Conservation (phyloP, 1,139 yeast genomes). For the Pichia sp. region DNA sequence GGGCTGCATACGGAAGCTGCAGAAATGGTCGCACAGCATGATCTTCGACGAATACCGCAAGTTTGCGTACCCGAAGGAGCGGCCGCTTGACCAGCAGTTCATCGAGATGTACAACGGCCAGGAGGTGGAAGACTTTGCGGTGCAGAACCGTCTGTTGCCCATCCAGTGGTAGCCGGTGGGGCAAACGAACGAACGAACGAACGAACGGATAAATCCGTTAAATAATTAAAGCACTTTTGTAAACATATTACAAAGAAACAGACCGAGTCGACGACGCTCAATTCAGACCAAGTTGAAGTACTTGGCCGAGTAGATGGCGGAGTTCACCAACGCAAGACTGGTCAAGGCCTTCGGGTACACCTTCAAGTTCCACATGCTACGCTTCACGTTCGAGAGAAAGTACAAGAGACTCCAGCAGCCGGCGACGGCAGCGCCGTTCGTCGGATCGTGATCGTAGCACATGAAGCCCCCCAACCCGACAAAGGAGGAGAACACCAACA, state of each 20-base stretch:
- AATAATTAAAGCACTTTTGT: background rate
- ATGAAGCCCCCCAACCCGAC: conserved; percentile 78
- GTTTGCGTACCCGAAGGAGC: conserved; percentile 90
- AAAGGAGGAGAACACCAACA: conserved; percentile 62
- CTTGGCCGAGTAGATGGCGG: conserved; percentile 58
- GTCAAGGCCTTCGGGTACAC: conserved; percentile 61
- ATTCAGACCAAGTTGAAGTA: conserved; percentile 9
- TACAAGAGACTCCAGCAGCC: conserved; percentile 86
- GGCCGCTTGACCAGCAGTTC: conserved; percentile 93
- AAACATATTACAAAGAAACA: background rate
- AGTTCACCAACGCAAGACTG: conserved; percentile 57
- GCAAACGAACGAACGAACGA: background rate
- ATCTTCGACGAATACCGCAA: conserved; percentile 92
- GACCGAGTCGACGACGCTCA: background rate
- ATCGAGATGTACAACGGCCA: conserved; percentile 79
- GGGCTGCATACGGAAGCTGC: conserved; percentile 83
- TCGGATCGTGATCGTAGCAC: conserved; percentile 72
- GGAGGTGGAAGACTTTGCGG: conserved; percentile 53
- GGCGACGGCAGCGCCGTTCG: conserved; percentile 82
- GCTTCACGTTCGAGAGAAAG: conserved; percentile 66
- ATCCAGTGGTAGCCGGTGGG: conserved; percentile 51
- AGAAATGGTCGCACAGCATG: conserved; percentile 88
- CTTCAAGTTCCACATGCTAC: conserved; percentile 46
- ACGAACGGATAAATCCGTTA: background rate
- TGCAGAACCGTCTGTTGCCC: conserved; percentile 56